Conservation (phyloP, 192 early-diverging fungal species). For the Coemansia sp. region DNA sequence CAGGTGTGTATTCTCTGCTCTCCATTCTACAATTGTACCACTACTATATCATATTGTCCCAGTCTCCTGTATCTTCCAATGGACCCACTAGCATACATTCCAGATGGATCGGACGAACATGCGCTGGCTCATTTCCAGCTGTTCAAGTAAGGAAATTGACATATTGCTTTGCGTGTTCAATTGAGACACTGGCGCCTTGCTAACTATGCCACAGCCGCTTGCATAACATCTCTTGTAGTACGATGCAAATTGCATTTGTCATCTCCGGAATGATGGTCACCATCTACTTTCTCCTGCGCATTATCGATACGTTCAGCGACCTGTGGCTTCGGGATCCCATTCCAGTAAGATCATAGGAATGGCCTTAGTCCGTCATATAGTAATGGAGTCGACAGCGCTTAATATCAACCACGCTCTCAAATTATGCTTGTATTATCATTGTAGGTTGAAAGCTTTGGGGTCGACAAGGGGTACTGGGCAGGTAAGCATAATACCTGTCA, state of each 20-base stretch:
- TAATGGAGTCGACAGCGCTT: too few species aligned
- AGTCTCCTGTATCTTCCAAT: background rate
- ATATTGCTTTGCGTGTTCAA: background rate
- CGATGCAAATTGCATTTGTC: conserved; percentile 44
- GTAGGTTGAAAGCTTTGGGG: conserved; percentile 53
- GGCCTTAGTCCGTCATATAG: background rate
- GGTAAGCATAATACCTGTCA: conserved; percentile 30
- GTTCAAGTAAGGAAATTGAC: conserved; percentile 30
- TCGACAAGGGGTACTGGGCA: conserved; percentile 53
- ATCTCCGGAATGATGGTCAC: conserved; percentile 27
- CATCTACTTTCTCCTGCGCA: conserved; percentile 31
- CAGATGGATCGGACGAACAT: conserved; percentile 13
- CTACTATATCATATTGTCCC: background rate
- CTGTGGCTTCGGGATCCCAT: conserved; percentile 41
- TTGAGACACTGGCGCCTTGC: too few species aligned
- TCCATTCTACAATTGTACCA: background rate
- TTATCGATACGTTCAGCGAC: conserved; percentile 42
- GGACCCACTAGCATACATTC: conserved; percentile 31
- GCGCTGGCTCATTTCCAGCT: conserved; percentile 29
- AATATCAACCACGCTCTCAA: too few species aligned
- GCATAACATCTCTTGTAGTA: conserved; percentile 15
- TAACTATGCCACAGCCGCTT: background rate
- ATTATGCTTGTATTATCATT: background rate
- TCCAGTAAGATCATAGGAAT: conserved; percentile 18
- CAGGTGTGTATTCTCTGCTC: background rate